Evolutionary conservation across 2,329 filamentous ascomycete genomes (phyloP), one percentile per base, ranked within the genome.

Genomic region (Clonostachys rhizophaga): DNA sequence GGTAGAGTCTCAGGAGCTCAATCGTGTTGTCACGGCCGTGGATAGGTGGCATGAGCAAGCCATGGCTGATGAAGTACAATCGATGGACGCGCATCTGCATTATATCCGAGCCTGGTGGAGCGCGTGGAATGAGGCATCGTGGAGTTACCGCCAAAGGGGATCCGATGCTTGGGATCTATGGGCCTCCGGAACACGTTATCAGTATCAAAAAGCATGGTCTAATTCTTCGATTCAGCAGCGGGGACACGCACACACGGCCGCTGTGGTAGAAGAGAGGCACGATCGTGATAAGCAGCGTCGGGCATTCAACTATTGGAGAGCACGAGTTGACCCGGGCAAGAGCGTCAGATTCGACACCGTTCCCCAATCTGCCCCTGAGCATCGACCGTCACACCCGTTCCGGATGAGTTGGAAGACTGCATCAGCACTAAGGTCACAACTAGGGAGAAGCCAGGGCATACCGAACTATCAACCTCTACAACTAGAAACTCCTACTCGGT

Each of bases 401-500:
- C 57, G 59, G 18, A 58, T 49, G 16, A 59, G 54, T 45, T 58
- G 56, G 54, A 55, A 53, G 49, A 52, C 57, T 11, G 51, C 59
- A 8, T 58, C 58, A 17, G 54, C 52, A 10, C 54, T 56, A 45
- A 55, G 56, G 14, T 52, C 57, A 13, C 47, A 57, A 14, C 49
- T 51, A 12, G 57, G 49, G 43, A 57, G 58, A 39, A 51, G 52
- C 7, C 53, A 57, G 18, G 50, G 51, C 24, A 48, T 47, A 9
- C 53, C 50, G 16, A 56, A 58, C 36, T 52, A 54, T 34, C 42
- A 51, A 24, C 40, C 39, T 17, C 30, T 14, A 24, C 39, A 55
- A 7, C 47, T 68, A 13, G 66, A 68, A 43, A 76, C 72, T 8
- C 72, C 72, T 3, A 75, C 71, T n/a, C 70, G 70, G 44, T 69